Conservation (phyloP, 306 rosid species). For the Cucurbita pepo region DNA sequence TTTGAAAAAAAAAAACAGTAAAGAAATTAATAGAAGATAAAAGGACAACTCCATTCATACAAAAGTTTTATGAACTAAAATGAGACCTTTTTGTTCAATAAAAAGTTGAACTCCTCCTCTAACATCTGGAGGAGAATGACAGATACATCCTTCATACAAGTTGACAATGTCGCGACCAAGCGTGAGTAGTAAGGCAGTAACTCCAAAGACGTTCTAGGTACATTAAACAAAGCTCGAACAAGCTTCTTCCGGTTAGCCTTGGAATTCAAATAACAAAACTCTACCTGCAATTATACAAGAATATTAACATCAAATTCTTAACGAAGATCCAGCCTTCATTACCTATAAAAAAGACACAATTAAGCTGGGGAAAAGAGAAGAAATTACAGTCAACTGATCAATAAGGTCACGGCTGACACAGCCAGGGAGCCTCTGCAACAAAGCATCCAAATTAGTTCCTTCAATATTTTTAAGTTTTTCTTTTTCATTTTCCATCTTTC, state of each 20-base stretch:
- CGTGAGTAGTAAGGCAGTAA: conserved; percentile 88
- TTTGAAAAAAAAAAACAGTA: not conserved
- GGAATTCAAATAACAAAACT: conserved; percentile 92
- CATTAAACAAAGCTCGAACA: conserved; percentile 84
- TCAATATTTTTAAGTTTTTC: conserved; percentile 81
- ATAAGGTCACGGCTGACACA: conserved; percentile 99
- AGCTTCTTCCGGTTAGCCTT: conserved; percentile 87
- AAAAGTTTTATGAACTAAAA: not conserved
- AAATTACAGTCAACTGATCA: conserved; percentile 83
- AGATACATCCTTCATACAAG: conserved; percentile 95
- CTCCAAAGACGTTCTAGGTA: conserved; percentile 95
- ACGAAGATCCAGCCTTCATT: not conserved
- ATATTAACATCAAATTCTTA: conserved; percentile 1
- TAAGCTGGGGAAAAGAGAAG: conserved; percentile 5
- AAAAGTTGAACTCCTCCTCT: conserved; percentile 95
- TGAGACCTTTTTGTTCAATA: conserved; percentile 86
- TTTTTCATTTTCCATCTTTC: conserved; percentile 68
- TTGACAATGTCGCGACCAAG: conserved; percentile 87
- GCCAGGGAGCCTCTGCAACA: conserved; percentile 94
- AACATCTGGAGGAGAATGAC: conserved; percentile 71
- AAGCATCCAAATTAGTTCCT: conserved; percentile 90
- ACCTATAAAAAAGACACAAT: not conserved
- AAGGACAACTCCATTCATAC: not conserved
- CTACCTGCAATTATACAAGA: conserved; percentile 45
- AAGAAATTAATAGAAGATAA: not conserved